These are phyloP conservation scores for Aphanomyces cochlioides DNA, from an alignment of 352 stramenopile genomes.

Conservation along the genomic window DNA sequence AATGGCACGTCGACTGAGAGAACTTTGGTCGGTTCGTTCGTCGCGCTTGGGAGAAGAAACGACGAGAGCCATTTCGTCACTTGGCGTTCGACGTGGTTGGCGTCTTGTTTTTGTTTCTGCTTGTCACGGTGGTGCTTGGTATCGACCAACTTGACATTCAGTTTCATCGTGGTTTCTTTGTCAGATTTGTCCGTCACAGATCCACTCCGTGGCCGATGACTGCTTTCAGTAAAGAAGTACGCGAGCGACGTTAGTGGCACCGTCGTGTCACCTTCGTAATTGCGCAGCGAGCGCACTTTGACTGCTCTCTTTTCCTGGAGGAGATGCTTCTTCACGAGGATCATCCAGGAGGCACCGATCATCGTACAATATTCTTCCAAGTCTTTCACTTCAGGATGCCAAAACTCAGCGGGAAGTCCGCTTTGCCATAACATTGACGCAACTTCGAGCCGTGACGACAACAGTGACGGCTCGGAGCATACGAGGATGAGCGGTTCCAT, in stretches of 20 bases:
- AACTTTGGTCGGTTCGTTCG: conserved; percentile 79
- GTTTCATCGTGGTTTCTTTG: conserved; percentile 22
- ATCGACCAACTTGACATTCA: conserved; percentile 75
- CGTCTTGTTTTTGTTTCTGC: conserved; percentile 53
- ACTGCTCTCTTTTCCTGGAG: conserved; percentile 82
- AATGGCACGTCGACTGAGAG: conserved; percentile 80
- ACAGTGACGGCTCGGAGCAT: conserved; percentile 76
- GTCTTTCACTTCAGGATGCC: conserved; percentile 80
- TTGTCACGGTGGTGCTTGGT: conserved; percentile 63
- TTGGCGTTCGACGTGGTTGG: conserved; percentile 73
- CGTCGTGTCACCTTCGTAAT: conserved; percentile 63
- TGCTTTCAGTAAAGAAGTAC: conserved; percentile 55
- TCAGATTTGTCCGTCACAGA: not conserved
- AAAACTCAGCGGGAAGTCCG: conserved; percentile 69
- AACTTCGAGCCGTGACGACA: conserved; percentile 76
- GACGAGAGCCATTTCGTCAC: conserved; percentile 84
- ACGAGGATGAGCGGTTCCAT: conserved; percentile 46
- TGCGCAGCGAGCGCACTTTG: conserved; percentile 72
- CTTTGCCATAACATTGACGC: conserved; percentile 68
- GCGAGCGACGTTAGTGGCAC: conserved; percentile 58
- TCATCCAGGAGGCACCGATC: conserved; percentile 75
- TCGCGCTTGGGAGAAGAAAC: conserved; percentile 58
- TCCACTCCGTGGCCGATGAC: not conserved
- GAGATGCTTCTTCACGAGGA: conserved; percentile 82
- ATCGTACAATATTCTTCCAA: conserved; percentile 78